Evolutionary conservation across 2,329 filamentous ascomycete genomes (phyloP).

Genomic region (Fusarium multiceps): DNA sequence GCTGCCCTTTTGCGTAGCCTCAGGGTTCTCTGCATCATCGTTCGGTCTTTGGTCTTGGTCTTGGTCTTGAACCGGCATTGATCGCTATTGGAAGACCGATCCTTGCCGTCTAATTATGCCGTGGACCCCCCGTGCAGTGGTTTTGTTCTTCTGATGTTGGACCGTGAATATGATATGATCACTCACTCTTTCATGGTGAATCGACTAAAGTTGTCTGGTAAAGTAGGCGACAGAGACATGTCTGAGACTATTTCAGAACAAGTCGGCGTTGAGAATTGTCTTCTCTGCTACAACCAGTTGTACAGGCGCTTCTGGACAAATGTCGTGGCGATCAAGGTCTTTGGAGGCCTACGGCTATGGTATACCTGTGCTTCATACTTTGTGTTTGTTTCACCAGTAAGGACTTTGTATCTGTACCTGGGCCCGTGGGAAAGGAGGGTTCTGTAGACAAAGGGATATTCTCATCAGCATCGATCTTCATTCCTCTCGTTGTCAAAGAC

Average conservation of each 20-base stretch:
- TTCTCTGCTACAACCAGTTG: constrained; percentile 8
- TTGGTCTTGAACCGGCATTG: constrained; percentile 19
- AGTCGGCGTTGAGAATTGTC: constrained; percentile 1
- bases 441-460: constrained; percentile 5
- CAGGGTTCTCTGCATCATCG: constrained; percentile 42
- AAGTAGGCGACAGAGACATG: constrained; percentile 18
- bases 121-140: constrained; percentile 22
- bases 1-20: constrained; percentile 31
- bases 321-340: constrained; percentile 15
- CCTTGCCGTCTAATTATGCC: constrained; percentile 25
- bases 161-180: neutral
- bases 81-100: constrained; percentile 9
- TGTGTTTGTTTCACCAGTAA: constrained; percentile 37
- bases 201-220: constrained; percentile 3
- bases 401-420: constrained; percentile 23
- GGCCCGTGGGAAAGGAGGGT: constrained; percentile 1
- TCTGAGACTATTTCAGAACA: constrained; percentile 29
- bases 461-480: neutral
- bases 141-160: constrained; percentile 20
- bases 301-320: constrained; percentile 17
- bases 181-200: neutral
- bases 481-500: neutral
- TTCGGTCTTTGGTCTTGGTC: constrained; percentile 23
- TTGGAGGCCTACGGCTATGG: constrained; percentile 30
- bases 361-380: constrained; percentile 27